Conservation (phyloP, 345 rosid genomes). For the Limnanthes douglasii region DNA sequence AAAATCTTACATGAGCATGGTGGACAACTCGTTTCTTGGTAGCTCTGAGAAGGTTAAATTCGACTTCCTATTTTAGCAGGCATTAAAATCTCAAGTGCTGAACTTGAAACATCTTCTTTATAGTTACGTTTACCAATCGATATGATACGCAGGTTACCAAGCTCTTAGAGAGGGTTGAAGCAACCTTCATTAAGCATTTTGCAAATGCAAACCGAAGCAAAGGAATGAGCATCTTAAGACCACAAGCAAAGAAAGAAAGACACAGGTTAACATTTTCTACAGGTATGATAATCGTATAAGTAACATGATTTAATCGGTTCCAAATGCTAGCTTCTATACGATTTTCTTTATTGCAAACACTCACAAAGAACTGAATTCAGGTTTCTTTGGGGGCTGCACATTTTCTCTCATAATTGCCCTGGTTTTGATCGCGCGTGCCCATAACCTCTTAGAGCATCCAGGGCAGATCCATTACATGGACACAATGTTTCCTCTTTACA, state of each 20-base stretch:
- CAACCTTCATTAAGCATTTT: constrained; percentile 49
- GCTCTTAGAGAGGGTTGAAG: constrained; percentile 44
- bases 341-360: neutral
- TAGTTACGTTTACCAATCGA: no score
- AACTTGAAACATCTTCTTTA: neutral
- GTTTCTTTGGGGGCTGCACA: constrained; percentile 41
- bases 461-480: constrained; percentile 30
- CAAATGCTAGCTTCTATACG: no score
- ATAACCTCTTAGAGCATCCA: constrained; percentile 12
- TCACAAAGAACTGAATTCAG: constrained; percentile 14
- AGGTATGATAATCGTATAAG: constrained; percentile 27
- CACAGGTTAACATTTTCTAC: constrained; percentile 33
- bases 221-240: constrained; percentile 45
- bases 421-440: constrained; percentile 17
- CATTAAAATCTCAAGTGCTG: neutral
- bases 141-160: constrained; percentile 26
- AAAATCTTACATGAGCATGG: constrained; percentile 21
- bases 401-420: constrained; percentile 37
- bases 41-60: constrained; percentile 14
- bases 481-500: constrained; percentile 52
- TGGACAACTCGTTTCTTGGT: constrained; percentile 26
- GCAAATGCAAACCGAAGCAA: constrained; percentile 36
- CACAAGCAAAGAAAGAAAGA: constrained; percentile 31
- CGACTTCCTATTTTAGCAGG: neutral
- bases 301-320: no score